Evolutionary conservation across 768 basidiomycete genomes (phyloP).

Genomic region (Tylopilus vinaceipallidus): DNA sequence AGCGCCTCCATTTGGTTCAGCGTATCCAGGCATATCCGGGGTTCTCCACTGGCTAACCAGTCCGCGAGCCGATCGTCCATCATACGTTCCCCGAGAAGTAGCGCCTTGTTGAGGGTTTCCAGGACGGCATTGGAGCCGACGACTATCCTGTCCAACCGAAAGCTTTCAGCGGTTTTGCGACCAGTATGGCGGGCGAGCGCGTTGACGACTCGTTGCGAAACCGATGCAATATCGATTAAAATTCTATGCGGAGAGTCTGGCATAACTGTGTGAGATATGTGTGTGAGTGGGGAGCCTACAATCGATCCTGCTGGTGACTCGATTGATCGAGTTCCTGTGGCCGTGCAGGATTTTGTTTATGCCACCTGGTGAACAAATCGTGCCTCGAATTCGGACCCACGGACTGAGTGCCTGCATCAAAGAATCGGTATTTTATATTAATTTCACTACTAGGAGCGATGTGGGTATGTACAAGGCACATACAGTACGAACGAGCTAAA

Average conservation of each 20-base stretch:
- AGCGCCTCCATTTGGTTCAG: conserved; percentile 6
- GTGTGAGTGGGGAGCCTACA: too few species aligned
- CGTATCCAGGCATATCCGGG: neutral
- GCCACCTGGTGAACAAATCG: too few species aligned
- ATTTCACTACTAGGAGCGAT: neutral
- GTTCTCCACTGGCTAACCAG: neutral
- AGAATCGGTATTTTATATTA: too few species aligned
- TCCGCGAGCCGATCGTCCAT: conserved; percentile 5
- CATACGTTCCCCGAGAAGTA: neutral
- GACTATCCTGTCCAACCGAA: conserved; percentile 5
- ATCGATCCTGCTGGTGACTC: too few species aligned
- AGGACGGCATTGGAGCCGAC: conserved; percentile 3
- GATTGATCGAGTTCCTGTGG: too few species aligned
- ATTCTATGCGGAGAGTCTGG: neutral
- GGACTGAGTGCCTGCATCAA: too few species aligned
- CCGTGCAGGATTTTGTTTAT: too few species aligned
- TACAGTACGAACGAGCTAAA: neutral
- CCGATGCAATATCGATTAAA: conserved; percentile 6
- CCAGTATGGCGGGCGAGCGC: neutral
- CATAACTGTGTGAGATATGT: too few species aligned
- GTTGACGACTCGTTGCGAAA: conserved; percentile 3
- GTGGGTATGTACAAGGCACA: neutral
- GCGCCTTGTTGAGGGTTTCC: conserved; percentile 3
- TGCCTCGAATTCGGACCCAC: too few species aligned
- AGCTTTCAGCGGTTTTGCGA: conserved; percentile 3